Evolutionary conservation across 2,329 filamentous ascomycete genomes (phyloP), one percentile per base, ranked within the genome.

Genomic region (Chaetomium strumarium): DNA sequence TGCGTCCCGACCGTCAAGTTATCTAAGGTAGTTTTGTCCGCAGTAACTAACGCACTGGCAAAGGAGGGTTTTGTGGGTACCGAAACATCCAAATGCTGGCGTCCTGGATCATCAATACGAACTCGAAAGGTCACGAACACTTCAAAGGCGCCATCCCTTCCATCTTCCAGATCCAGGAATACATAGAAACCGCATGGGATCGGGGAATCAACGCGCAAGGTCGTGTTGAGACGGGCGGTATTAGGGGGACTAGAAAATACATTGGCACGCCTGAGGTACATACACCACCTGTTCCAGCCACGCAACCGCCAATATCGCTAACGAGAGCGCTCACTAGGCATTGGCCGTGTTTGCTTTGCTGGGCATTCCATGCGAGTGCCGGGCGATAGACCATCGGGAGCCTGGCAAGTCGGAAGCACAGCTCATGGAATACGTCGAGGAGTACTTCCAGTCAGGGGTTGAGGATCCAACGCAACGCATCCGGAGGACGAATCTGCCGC

Each of bases 81-180:
- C 81, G 92, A 38, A 97, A 95, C 64, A 95, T 96, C 31, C 93
- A 97, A 67, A 95, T 95, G 84, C 70, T 96, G 60, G 73, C 86
- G 13, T 92, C 90, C 0, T 91, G 89, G 66, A 81, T 96, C 17
- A 80, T 84, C 53, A 79, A 77, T 9, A 71, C 80, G 1, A 67
- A 72, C 37, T 74, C 74, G 12, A 69, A 74, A 12, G 88, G 86
- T 0, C 68, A 78, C 55, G 74, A 84, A 38, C 69, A 73, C 44
- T 88, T 95, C 54, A 68, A 73, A 1, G 72, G 73, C 5, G 73
- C 71, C 1, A 72, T 91, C 6, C 92, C 93, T 0, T 83, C 82
- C 2, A 87, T 97, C 29, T 80, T 96, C 49, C 75, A 85, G 46
- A 80, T 97, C 8, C 93, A 97, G 65, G 86, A 95, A 50, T 74